Evolutionary conservation across 495 filamentous ascomycete genomes (phyloP).

Genomic region (Thermothielavioides terrestris): DNA sequence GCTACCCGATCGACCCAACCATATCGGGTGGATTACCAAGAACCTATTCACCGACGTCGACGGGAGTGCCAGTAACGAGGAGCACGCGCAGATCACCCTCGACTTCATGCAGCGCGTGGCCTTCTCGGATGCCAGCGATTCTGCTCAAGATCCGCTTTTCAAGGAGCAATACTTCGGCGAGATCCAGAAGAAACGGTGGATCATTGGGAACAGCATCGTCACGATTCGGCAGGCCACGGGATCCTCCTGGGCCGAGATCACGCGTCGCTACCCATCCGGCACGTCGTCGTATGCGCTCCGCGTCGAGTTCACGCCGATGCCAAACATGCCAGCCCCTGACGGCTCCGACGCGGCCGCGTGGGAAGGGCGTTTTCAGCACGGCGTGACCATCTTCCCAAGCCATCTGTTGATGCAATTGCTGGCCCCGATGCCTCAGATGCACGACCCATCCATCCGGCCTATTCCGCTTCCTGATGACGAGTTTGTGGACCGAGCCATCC

Average conservation of each 20-base stretch:
- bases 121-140: conserved; percentile 73
- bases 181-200: conserved; percentile 68
- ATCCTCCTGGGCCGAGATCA: conserved; percentile 69
- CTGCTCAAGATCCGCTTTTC: conserved; percentile 56
- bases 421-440: conserved; percentile 57
- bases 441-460: conserved; percentile 51
- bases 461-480: conserved; percentile 80
- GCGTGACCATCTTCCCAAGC: conserved; percentile 59
- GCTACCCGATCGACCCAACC: conserved; percentile 69
- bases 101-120: conserved; percentile 93
- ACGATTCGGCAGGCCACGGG: conserved; percentile 71
- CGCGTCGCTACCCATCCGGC: conserved; percentile 74
- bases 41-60: conserved; percentile 67
- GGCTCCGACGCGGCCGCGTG: conserved; percentile 32
- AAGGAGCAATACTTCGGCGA: conserved; percentile 54
- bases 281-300: conserved; percentile 70
- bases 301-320: conserved; percentile 59
- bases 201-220: conserved; percentile 78
- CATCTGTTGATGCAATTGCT: conserved; percentile 77
- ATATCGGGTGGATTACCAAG: conserved; percentile 88
- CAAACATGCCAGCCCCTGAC: conserved; percentile 53
- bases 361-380: conserved; percentile 34
- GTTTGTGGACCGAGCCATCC: conserved; percentile 64
- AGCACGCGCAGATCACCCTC: conserved; percentile 86
- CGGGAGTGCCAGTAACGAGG: conserved; percentile 69